These are phyloP conservation scores for Porphyrellus cyaneotinctus DNA, from an alignment of 768 basidiomycete genomes.

Conservation along the genomic window DNA sequence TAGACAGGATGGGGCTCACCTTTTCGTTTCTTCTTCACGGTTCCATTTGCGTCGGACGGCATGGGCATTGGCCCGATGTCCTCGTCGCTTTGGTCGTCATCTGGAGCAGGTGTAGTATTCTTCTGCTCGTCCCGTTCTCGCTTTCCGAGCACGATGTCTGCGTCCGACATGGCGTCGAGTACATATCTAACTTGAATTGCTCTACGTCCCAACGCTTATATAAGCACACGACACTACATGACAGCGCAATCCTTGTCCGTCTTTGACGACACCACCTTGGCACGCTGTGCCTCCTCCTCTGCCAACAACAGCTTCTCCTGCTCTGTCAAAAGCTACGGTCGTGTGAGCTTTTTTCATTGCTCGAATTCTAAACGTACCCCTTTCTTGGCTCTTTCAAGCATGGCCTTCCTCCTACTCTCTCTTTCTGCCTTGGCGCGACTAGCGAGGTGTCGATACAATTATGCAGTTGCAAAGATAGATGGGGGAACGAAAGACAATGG, in stretches of 20 bases:
- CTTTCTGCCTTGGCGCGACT: conserved; percentile 75
- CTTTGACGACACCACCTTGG: conserved; percentile 26
- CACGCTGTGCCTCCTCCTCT: conserved; percentile 44
- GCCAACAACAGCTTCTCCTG: conserved; percentile 61
- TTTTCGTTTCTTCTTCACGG: conserved; percentile 77
- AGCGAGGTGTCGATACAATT: conserved; percentile 31
- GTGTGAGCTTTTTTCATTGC: neutral
- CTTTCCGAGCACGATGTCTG: conserved; percentile 60
- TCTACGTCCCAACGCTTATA: no score
- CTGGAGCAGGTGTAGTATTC: conserved; percentile 12
- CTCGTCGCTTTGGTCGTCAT: conserved; percentile 55
- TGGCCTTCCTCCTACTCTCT: conserved; percentile 64
- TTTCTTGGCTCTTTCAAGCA: conserved; percentile 71
- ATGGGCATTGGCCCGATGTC: conserved; percentile 91
- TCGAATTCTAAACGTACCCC: conserved; percentile 46
- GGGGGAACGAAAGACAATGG: conserved; percentile 58
- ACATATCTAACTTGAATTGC: no score
- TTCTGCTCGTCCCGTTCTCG: conserved; percentile 42
- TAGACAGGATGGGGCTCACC: conserved; percentile 42
- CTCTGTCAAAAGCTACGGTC: conserved; percentile 51
- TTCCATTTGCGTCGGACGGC: conserved; percentile 35
- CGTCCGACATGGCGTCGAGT: conserved; percentile 39
- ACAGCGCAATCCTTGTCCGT: conserved; percentile 49
- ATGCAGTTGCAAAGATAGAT: conserved; percentile 64
- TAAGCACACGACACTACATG: conserved; percentile 39